Evolutionary conservation across 352 stramenopile species (phyloP).

Genomic region (Pythium graminicola): DNA sequence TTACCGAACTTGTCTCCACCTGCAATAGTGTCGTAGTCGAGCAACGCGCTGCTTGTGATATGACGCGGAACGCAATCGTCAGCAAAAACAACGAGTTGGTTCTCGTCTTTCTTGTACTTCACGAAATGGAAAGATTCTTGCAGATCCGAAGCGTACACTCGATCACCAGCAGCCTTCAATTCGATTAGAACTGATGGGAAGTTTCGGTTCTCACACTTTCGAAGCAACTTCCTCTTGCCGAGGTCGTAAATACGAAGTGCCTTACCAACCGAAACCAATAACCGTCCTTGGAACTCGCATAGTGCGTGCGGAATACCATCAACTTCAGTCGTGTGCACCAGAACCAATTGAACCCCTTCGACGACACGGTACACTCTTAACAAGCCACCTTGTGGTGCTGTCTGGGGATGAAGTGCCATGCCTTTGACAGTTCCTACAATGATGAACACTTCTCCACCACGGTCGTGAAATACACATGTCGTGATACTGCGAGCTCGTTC

Average conservation of each 20-base stretch:
- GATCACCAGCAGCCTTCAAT: slow-evolving; percentile 91
- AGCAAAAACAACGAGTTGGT: slow-evolving; percentile 95
- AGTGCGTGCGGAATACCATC: slow-evolving; percentile 95
- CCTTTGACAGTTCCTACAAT: slow-evolving; percentile 95
- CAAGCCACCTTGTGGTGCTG: slow-evolving; percentile 52
- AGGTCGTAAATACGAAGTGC: slow-evolving; percentile 97
- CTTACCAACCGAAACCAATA: slow-evolving; percentile 96
- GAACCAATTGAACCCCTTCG: slow-evolving; percentile 87
- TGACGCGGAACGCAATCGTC: slow-evolving; percentile 90
- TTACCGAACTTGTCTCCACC: slow-evolving; percentile 99
- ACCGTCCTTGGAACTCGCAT: slow-evolving; percentile 95
- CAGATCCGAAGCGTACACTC: slow-evolving; percentile 95
- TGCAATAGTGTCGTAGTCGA: slow-evolving; percentile 98
- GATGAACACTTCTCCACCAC: slow-evolving; percentile 95
- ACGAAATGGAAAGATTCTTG: slow-evolving; percentile 96
- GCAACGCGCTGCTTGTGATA: slow-evolving; percentile 75
- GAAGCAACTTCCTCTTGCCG: slow-evolving; percentile 98
- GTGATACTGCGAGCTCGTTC: slow-evolving; percentile 92
- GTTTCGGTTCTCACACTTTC: slow-evolving; percentile 97
- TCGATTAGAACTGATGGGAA: slow-evolving; percentile 92
- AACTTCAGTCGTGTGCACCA: slow-evolving; percentile 96
- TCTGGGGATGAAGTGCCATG: slow-evolving; percentile 91
- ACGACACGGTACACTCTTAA: slow-evolving; percentile 94
- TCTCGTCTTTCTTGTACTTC: slow-evolving; percentile 96
- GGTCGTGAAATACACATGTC: slow-evolving; percentile 93